Base-by-base conservation (phyloP, 2,329 filamentous ascomycete species). In the Coleophoma crateriformis region DNA sequence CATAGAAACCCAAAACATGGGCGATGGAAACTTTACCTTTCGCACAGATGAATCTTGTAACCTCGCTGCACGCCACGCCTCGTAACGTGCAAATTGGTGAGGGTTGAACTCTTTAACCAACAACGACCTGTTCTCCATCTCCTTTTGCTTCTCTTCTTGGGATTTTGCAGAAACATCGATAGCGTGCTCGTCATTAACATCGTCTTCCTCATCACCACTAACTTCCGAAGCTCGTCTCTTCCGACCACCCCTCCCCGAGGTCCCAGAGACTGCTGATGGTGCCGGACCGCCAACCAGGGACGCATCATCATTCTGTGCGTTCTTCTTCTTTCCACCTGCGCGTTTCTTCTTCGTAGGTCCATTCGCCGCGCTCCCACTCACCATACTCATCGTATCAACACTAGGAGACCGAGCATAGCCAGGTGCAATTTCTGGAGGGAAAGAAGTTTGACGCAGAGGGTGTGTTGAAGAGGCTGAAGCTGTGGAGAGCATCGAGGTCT, bases 391-490 rank as follows among this genome's bases (percentile, higher is more conserved):
- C 8, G 70, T 75, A 50, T 87, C 84, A 46, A 83, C 72, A 2
- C 82, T 87, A 0, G 85, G 85, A 0, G 84, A 88, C 14, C 85
- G 79, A 0, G 79, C 75, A 2, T 79, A 81, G 19, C 73, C 67
- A 14, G 54, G 55, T 19, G 67, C 68, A 48, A 80, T 72, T 51
- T 82, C 84, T 22, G 87, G 87, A 0, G 87, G 86, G 62, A 90
- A 94, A 0, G 87, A 90, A 4, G 89, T 91, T 62, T 90, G 87
- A 37, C 88, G 86, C 2, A 94, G 79, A 1, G 85, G 86, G 56
- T 89, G 86, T 0, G 78, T 73, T 1, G 79, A 78, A 14, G 63
- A 58, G 13, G 64, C 61, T 7, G 79, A 80, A 8, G 75, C 68
- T 22, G 75, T 71, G 3, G 83, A 83, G 55, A 82, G 72, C 54